phyloP scores from a whole-genome alignment of 805 yeast species.

The Pichia thaimueangensis region DNA sequence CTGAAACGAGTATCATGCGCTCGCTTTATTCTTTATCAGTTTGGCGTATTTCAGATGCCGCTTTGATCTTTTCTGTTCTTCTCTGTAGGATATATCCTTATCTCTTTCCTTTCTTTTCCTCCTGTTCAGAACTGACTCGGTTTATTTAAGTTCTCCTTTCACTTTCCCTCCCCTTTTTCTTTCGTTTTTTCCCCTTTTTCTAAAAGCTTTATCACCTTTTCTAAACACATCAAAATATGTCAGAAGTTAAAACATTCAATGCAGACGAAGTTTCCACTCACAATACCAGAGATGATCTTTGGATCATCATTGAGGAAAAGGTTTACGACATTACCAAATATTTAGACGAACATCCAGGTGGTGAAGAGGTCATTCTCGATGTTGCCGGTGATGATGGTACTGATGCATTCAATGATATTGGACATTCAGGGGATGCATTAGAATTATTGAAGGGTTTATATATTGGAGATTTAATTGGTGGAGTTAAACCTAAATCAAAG shows the following conservation, averaged over 20 bases:
- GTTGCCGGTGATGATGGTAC: conserved; percentile 79
- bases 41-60: too few relatives aligned
- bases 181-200: conserved; percentile 5
- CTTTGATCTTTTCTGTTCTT: too few relatives aligned
- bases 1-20: too few relatives aligned
- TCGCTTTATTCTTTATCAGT: too few relatives aligned
- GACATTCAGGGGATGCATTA: conserved; percentile 95
- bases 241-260: conserved; percentile 43
- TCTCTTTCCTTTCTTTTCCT: neutral
- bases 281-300: conserved; percentile 66
- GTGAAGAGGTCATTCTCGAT: conserved; percentile 64
- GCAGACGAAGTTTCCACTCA: conserved; percentile 68
- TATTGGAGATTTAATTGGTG: conserved; percentile 73
- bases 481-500: conserved; percentile 30
- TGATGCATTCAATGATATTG: conserved; percentile 77
- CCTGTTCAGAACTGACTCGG: neutral
- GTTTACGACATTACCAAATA: conserved; percentile 74
- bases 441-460: conserved; percentile 61
- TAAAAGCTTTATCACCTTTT: too few relatives aligned
- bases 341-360: conserved; percentile 70
- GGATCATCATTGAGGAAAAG: conserved; percentile 78
- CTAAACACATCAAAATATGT: neutral
- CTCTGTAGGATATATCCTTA: too few relatives aligned
- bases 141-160: neutral
- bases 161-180: neutral